Base-by-base conservation (phyloP, 805 yeast genomes). In the Monosporozyma unispora region DNA sequence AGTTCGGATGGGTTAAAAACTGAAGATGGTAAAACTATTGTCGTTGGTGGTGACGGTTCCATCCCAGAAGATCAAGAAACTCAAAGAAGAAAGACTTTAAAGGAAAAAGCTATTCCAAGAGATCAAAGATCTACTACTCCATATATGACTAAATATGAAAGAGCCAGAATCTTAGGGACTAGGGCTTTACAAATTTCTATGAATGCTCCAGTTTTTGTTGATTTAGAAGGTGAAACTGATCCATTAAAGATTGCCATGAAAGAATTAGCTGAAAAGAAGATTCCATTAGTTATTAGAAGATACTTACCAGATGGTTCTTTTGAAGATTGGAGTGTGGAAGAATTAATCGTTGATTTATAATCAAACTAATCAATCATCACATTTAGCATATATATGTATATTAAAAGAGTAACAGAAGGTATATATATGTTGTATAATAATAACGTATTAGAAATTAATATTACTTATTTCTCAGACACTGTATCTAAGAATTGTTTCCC, bases 271-370 rank as follows among this genome's bases (percentile, higher is more conserved):
- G 98, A 93, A 69, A 82, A 87, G 69, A 93, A 90, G 68, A 89
- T 95, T 50, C 99, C 99, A 1, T 76, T 93, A 60, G 95, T 95
- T 44, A 87, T 93, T 45, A 81, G 99, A 77, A 79, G 99, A 70
- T 95, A 88, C 65, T 76, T 93, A 58, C 99, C 99, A 3, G 99
- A 95, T 66, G 96, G 98, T 5, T 80, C 95, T 48, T 91, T 81
- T 62, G 99, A 93, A 71, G 99, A 93, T 66, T 93, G 99, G 99
- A 96, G 96, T 48, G 93, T 96, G 62, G 98, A 93, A 68, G 99
- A 93, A 71, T 78, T 93, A 63, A 90, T 93, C 64, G 87, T 90
- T 50, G 98, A 93, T 67, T 80, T 75, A 61, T 80, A 70, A 63
- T 3, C 4, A 22, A 18, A 9, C 14, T 14, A 8, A 14, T 31